Percentiles rank a stretch among this genome's conserved stretches.
phyloP scores from a whole-genome alignment of 345 rosid species.

The Boechera divaricarpa region DNA sequence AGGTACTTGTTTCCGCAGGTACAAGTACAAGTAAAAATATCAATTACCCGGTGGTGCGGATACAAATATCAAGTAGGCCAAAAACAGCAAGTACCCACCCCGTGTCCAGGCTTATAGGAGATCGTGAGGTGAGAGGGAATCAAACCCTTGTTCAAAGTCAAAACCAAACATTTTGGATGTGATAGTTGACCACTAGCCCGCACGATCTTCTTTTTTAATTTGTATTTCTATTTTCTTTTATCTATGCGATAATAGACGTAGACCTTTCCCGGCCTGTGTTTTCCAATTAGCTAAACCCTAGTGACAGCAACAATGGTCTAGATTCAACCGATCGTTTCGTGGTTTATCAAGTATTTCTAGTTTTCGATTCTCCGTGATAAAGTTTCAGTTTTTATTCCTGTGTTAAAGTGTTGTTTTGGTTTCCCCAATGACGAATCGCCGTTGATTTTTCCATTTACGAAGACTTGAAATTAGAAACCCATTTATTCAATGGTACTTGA shows the following conservation, averaged over 20 bases:
- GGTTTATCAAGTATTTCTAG: not conserved
- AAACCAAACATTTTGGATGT: not conserved
- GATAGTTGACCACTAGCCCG: constrained; percentile 17
- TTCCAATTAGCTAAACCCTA: constrained; percentile 25
- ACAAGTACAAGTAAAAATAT: too few species aligned
- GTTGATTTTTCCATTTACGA: not conserved
- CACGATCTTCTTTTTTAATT: not conserved
- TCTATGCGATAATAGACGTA: not conserved
- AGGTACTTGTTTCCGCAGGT: too few species aligned
- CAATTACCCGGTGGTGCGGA: too few species aligned
- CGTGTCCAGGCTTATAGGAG: not conserved
- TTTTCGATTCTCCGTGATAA: not conserved
- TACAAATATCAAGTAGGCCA: too few species aligned
- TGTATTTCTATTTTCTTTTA: not conserved
- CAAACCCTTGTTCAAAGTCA: constrained; percentile 19
- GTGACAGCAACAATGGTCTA: constrained; percentile 21
- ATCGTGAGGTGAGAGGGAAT: not conserved
- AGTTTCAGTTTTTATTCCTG: constrained; percentile 4
- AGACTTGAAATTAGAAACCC: not conserved
- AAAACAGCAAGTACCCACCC: too few species aligned
- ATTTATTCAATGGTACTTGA: not conserved
- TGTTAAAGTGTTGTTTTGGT: not conserved
- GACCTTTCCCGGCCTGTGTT: constrained; percentile 7
- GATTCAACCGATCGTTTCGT: constrained; percentile 12
- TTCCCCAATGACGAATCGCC: not conserved